Conservation (phyloP, 768 basidiomycete genomes). For the Boletus rubropictus region DNA sequence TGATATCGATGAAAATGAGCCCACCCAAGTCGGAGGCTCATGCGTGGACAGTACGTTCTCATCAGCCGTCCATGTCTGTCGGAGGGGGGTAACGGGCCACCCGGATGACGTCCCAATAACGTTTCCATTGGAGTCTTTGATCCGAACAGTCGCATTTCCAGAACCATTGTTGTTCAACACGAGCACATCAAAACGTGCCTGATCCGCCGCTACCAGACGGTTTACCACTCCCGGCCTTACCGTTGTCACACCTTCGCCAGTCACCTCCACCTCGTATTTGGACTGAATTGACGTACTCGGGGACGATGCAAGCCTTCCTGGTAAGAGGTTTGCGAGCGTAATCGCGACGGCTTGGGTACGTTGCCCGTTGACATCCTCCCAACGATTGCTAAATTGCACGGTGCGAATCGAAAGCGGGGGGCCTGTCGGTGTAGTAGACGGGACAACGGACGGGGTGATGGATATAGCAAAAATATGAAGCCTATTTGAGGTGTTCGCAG, state of each 20-base stretch:
- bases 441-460: slow-evolving; percentile 31
- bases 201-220: slow-evolving; percentile 48
- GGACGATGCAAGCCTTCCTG: slow-evolving; percentile 25
- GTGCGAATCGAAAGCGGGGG: slow-evolving; percentile 37
- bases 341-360: slow-evolving; percentile 47
- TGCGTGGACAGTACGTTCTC: slow-evolving; percentile 36
- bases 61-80: slow-evolving; percentile 38
- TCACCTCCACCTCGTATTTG: slow-evolving; percentile 34
- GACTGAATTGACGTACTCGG: slow-evolving; percentile 30
- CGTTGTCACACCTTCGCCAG: slow-evolving; percentile 38
- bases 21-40: slow-evolving; percentile 52
- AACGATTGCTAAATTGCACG: slow-evolving; percentile 42
- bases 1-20: slow-evolving; percentile 3
- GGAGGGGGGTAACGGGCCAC: slow-evolving; percentile 36
- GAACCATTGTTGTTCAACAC: slow-evolving; percentile 32
- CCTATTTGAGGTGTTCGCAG: slow-evolving; percentile 24
- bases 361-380: slow-evolving; percentile 35
- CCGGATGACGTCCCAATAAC: slow-evolving; percentile 32
- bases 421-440: slow-evolving; percentile 17
- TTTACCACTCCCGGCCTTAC: slow-evolving; percentile 36
- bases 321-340: slow-evolving; percentile 46
- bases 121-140: slow-evolving; percentile 33
- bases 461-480: slow-evolving; percentile 45
- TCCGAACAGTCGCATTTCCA: slow-evolving; percentile 27
- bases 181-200: slow-evolving; percentile 44